phyloP scores from a whole-genome alignment of 192 early-diverging fungal species.

The Coemansia asiatica region DNA sequence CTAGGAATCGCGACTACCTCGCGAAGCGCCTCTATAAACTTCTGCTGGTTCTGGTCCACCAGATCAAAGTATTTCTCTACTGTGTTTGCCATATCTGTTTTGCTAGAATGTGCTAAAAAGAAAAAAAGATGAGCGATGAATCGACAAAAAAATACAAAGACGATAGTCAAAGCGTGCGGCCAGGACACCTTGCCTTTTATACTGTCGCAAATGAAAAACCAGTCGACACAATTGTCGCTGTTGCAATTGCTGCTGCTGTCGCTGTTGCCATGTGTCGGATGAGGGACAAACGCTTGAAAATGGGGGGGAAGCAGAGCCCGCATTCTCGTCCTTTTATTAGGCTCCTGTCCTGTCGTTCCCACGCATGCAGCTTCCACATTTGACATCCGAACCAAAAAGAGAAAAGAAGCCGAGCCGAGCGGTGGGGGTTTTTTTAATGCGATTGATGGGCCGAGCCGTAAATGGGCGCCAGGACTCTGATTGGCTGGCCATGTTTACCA shows the following conservation, averaged over 20 bases:
- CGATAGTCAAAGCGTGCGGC: neutral
- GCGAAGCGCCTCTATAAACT: conserved; percentile 80
- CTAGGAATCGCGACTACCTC: conserved; percentile 89
- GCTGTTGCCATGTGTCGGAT: no score
- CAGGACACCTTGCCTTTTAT: neutral
- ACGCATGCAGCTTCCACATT: neutral
- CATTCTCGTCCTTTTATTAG: neutral
- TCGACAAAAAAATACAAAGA: neutral
- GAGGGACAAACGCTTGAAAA: neutral
- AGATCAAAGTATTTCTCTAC: conserved; percentile 70
- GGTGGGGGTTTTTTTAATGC: no score
- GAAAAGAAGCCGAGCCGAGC: no score
- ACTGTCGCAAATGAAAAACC: neutral
- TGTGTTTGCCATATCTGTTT: conserved; percentile 22
- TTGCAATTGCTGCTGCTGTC: no score
- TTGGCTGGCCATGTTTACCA: conserved; percentile 11
- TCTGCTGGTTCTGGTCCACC: conserved; percentile 75
- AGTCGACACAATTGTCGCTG: neutral
- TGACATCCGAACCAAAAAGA: neutral
- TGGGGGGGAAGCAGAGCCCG: neutral
- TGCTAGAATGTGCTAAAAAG: conserved; percentile 15
- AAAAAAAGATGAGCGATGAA: conserved; percentile 4
- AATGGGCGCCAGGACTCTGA: neutral
- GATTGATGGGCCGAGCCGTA: no score
- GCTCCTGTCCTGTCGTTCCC: neutral